phyloP scores from a whole-genome alignment of 371 early-diverging fungal genomes.

The Coemansia sp. region DNA sequence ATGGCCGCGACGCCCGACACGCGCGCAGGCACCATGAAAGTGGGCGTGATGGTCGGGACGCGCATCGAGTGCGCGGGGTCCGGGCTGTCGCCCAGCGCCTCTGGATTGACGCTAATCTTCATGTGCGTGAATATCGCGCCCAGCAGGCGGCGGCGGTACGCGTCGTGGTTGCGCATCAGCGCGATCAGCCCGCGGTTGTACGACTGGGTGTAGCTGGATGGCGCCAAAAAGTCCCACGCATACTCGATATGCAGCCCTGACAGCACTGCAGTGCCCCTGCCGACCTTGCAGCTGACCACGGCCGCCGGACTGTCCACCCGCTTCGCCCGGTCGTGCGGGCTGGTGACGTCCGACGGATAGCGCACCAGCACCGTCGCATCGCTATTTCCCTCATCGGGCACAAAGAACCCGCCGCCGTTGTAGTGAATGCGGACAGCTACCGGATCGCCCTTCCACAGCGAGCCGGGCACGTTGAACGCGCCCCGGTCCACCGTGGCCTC shows the following conservation, averaged over 20 bases:
- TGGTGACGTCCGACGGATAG: conserved; percentile 55
- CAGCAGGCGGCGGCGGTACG: conserved; percentile 54
- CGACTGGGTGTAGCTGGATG: conserved; percentile 33
- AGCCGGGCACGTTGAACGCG: conserved; percentile 22
- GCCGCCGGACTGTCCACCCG: conserved; percentile 38
- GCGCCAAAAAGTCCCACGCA: conserved; percentile 55
- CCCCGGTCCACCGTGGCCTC: conserved; percentile 48
- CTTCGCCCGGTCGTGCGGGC: conserved; percentile 57
- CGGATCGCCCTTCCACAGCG: conserved; percentile 32
- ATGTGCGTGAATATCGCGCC: conserved; percentile 55
- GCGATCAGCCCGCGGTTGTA: conserved; percentile 50
- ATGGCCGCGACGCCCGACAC: conserved; percentile 27
- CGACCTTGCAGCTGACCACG: conserved; percentile 58
- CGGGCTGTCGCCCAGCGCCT: conserved; percentile 31
- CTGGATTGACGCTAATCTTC: conserved; percentile 47
- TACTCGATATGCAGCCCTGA: conserved; percentile 77
- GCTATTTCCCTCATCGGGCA: conserved; percentile 52
- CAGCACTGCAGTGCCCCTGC: conserved; percentile 65
- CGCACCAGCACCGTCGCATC: conserved; percentile 60
- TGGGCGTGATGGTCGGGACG: conserved; percentile 55
- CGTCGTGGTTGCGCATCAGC: conserved; percentile 52
- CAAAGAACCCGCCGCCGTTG: conserved; percentile 81
- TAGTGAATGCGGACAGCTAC: conserved; percentile 57
- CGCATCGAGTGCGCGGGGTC: conserved; percentile 38
- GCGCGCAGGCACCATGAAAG: conserved; percentile 57